A percentile compares a stretch with the other conserved stretches of the same genome.
These are phyloP conservation scores for Aureobasidium sp. DNA, from an alignment of 2,329 filamentous ascomycete genomes.

Conservation along the genomic window DNA sequence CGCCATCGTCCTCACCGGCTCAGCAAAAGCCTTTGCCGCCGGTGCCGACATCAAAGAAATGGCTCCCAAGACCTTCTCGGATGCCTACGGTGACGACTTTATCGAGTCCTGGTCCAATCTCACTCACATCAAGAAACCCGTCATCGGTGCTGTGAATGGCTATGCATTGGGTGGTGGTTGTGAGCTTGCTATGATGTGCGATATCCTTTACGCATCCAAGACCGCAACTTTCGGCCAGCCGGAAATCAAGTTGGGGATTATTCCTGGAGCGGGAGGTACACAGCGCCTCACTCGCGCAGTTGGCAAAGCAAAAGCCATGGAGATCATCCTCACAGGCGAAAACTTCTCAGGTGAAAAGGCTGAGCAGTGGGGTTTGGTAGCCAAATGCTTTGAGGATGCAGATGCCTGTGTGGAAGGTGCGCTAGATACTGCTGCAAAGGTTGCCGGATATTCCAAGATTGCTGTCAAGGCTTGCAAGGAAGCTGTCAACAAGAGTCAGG, in stretches of 20 bases:
- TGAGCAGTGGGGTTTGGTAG: slow-evolving; percentile 83
- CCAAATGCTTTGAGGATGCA: slow-evolving; percentile 69
- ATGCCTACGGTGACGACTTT: slow-evolving; percentile 83
- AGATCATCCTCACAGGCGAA: slow-evolving; percentile 79
- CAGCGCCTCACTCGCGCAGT: slow-evolving; percentile 73
- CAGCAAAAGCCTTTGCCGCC: slow-evolving; percentile 83
- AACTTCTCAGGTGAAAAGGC: slow-evolving; percentile 80
- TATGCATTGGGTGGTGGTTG: slow-evolving; percentile 93
- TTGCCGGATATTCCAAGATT: slow-evolving; percentile 80
- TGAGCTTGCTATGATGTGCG: slow-evolving; percentile 95
- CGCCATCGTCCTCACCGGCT: slow-evolving; percentile 81
- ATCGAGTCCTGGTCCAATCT: slow-evolving; percentile 92
- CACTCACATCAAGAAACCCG: slow-evolving; percentile 79
- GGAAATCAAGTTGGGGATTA: slow-evolving; percentile 89
- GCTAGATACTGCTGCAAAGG: slow-evolving; percentile 77
- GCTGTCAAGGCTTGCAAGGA: slow-evolving; percentile 88
- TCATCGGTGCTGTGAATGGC: slow-evolving; percentile 89
- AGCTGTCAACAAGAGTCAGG: slow-evolving; percentile 99
- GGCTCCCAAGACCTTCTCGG: slow-evolving; percentile 81
- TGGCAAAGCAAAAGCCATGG: slow-evolving; percentile 75
- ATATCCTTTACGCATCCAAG: slow-evolving; percentile 84
- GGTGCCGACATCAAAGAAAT: slow-evolving; percentile 99
- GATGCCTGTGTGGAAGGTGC: slow-evolving; percentile 77
- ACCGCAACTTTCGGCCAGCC: slow-evolving; percentile 91
- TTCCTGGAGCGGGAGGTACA: slow-evolving; percentile 85